Evolutionary conservation across 106 monocot genomes (phyloP), one percentile per base, ranked within the genome.

Genomic region (Posidonia australis): DNA sequence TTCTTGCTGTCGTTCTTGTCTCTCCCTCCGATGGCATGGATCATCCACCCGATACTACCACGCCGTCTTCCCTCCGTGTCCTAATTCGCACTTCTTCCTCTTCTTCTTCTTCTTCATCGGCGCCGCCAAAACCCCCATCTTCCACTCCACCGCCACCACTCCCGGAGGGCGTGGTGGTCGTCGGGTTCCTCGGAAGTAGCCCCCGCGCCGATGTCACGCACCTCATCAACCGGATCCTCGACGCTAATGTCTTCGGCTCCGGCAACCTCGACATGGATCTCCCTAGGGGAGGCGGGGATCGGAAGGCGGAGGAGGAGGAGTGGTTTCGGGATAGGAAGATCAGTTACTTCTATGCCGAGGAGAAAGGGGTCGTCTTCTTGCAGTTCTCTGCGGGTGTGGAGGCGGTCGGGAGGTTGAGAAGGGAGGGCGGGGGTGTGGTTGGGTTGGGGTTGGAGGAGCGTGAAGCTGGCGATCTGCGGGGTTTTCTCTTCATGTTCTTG

Each of bases 401-500:
- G 19, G 18, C 61, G 51, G 60, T 47, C 19, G 51, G 47, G 26
- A 42, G 59, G 12, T 19, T 45, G 11, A 12, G 13, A 24, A 45
- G 49, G 58, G 18, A 5, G 3, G 18, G 26, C 1, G 51, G 26
- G 45, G 48, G 28, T 6, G 49, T 46, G 60, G 66, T 61, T 18
- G 67, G 54, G 46, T 65, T 62, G 36, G 57, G 20, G 13, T 55
- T 80, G 68, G 89, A 89, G 64, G 77, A 77, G 19, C 48, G 14
- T 12, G 90, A 87, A 25, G 57, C 80, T 16, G 83, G 77, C 5
- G 91, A 99, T 76, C 77, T 99, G 18, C 80, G 77, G 0, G 85
- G 75, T 23, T 72, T 91, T 78, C 87, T 99, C 28, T 81, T 99
- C 63, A 88, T 99, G 85, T 99, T 91, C 71, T 85, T 80, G 24